Evolutionary conservation across 2,329 filamentous ascomycete genomes (phyloP), one percentile per base, ranked within the genome.

Genomic region (Ophiobolus disseminans): DNA sequence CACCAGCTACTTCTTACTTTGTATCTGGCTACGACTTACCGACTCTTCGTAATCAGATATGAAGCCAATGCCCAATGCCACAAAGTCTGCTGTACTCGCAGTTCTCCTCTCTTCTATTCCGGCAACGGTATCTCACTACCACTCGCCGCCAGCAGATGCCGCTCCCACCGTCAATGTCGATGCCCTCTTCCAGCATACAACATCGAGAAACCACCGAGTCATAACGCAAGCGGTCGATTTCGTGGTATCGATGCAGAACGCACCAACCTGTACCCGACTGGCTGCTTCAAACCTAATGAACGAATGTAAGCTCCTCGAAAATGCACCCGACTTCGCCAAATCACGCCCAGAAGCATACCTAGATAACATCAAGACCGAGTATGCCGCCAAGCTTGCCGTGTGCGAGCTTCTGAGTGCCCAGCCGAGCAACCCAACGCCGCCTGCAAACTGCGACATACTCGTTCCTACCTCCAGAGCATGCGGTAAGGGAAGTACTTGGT

Each of bases 321-420:
- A 68, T 14, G 59, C 62, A 23, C 55, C 66, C 19, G 60, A 61
- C 7, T 65, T 68, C 25, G 57, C 57, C 14, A 63, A 60, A 50
- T 48, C 41, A 11, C 57, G 65, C 13, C 59, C 61, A 6, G 68
- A 72, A 28, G 51, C 58, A 4, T 58, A 66, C 8, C 50, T 75
- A n/a, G 70, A 73, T 30, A 66, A 65, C 10, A 60, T 72, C 43
- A 82, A 80, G 53, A 82, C 82, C 4, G 75, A 83, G 23, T 88
- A 86, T 54, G 84, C 85, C 2, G 81, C 82, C 7, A 80, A 84
- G 35, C 75, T 88, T 13, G 84, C 86, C 9, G 75, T 86, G 7
- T 89, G 86, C 57, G 85, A 88, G 60, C 75, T 87, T 6, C 74
- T 76, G 9, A 79, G 78, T 16, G 80, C 82, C 14, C 62, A 64